Base-by-base conservation (phyloP, 176 grass and related monocot species). In the Paspalum vaginatum region DNA sequence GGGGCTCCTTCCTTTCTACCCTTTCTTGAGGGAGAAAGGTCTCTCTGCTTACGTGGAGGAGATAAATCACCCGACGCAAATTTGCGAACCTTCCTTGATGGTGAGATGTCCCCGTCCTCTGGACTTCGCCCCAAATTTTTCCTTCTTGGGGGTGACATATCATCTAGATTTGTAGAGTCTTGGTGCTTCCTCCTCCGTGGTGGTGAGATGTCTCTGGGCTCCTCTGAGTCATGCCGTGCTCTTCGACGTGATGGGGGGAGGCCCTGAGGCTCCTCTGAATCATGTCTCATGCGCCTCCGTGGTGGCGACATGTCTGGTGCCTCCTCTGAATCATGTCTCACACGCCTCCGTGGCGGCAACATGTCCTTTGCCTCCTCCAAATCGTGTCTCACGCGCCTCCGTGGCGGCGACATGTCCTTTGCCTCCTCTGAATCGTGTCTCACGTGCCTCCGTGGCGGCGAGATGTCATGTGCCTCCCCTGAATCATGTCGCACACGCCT, bases 1-100 rank as follows among this genome's bases (percentile, higher is more conserved):
- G 37, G 61, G 81, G 76, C 74, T 53, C 24, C 72, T 55, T 88
- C 80, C 82, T 90, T 94, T 56, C 58, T 93, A 59, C 51, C 75
- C 45, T 90, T 97, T 63, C 89, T 91, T 57, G 84, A 79, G 11
- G 88, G 84, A 64, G 89, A 97, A 78, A 87, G 80, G 45, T 91
- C 88, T 54, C 74, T 70, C 11, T 39, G 68, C 72, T 89, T 79
- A 65, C 18, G 85, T 42, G 84, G 81, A 20, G 73, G 76, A 70
- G 81, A 87, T 16, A 87, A 77, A 75, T 88, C 83, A 70, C 81
- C 71, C 14, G 85, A 83, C 41, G 44, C 70, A 69, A 14, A 26
- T 63, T 88, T 92, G 32, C 17, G 53, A 63, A 61, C 84, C 87
- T 81, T 94, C 70, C 92, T 92, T 42, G 78, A 79, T 48, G 85